These are phyloP conservation scores for Tuber calosporum DNA, from an alignment of 495 filamentous ascomycete species.

Conservation along the genomic window DNA sequence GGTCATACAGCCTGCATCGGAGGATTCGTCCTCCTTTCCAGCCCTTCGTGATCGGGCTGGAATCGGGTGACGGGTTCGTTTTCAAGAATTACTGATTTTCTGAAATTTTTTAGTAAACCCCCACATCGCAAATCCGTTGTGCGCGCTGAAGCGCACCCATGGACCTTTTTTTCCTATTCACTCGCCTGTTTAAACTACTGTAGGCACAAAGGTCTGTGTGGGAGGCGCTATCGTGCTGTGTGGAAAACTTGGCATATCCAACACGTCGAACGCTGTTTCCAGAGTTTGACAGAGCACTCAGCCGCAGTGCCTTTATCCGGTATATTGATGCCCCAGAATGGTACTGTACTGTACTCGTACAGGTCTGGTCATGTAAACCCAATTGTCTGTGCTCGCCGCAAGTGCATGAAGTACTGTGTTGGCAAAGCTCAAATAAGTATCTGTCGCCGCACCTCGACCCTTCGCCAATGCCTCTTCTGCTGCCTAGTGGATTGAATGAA, in stretches of 20 bases:
- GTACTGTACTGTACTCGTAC: neutral
- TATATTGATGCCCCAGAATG: neutral
- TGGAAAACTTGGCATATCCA: neutral
- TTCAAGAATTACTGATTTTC: neutral
- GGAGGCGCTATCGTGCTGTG: neutral
- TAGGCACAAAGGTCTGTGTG: neutral
- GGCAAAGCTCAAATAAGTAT: neutral
- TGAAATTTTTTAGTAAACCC: neutral
- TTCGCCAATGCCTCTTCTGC: neutral
- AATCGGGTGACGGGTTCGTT: neutral
- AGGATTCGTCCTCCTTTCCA: neutral
- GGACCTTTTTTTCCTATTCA: neutral
- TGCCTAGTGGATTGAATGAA: neutral
- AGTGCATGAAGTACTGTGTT: neutral
- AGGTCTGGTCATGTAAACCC: neutral
- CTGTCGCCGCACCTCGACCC: neutral
- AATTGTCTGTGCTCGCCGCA: neutral
- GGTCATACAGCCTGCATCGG: neutral
- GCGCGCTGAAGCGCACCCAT: neutral
- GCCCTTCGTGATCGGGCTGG: neutral
- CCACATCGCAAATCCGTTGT: neutral
- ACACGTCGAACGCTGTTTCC: neutral
- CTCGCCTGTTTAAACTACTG: neutral
- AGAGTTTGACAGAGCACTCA: neutral
- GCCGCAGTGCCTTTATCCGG: neutral